Evolutionary conservation across 1,284 basidiomycete species (phyloP).

Genomic region (Mycocalia duriaeana): DNA sequence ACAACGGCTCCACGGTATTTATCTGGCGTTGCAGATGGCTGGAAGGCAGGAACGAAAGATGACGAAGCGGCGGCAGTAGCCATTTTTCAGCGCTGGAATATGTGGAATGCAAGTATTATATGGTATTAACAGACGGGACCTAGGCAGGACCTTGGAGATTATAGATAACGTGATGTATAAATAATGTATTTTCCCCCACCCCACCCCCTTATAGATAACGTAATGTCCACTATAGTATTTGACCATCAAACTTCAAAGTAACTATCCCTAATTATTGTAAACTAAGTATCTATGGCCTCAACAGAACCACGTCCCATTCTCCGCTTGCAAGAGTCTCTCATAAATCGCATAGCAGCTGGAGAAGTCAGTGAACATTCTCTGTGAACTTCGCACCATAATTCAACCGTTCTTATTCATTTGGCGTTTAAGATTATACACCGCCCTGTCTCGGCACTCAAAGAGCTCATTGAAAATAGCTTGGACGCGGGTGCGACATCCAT

Average conservation of each 20-base stretch:
- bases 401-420: constrained; percentile 2
- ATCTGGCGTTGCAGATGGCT: neutral
- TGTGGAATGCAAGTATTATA: too few relatives aligned
- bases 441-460: constrained; percentile 94
- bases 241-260: too few relatives aligned
- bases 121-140: too few relatives aligned
- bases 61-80: neutral
- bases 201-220: too few relatives aligned
- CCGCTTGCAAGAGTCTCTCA: constrained; percentile 67
- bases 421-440: constrained; percentile 87
- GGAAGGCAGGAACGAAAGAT: neutral
- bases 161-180: too few relatives aligned
- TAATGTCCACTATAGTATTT: too few relatives aligned
- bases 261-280: too few relatives aligned
- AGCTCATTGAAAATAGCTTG: constrained; percentile 91
- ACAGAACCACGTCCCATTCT: constrained; percentile 48
- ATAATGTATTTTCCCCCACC: too few relatives aligned
- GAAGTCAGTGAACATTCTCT: constrained; percentile 42
- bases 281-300: too few relatives aligned
- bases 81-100: neutral
- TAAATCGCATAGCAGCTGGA: constrained; percentile 80
- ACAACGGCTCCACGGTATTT: constrained; percentile 7
- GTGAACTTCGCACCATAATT: neutral
- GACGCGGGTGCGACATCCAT: constrained; percentile 91
- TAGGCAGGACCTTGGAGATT: too few relatives aligned